A percentile compares a stretch with the other conserved stretches of the same genome.
These are phyloP conservation scores for Phaeophleospora eucalypticola DNA, from an alignment of 2,329 filamentous ascomycete genomes.

Conservation along the genomic window DNA sequence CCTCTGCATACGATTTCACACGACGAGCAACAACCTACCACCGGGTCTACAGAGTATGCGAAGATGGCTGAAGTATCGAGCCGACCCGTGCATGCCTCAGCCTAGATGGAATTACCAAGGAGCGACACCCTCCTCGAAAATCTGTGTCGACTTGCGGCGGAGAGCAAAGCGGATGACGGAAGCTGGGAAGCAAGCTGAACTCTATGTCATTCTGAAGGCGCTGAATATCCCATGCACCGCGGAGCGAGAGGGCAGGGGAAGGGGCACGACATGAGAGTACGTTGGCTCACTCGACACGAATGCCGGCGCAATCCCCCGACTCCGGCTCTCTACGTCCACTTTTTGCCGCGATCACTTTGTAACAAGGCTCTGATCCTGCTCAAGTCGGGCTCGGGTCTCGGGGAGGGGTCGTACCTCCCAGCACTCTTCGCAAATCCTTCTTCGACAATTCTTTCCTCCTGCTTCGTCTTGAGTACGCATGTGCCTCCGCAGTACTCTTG, in stretches of 20 bases:
- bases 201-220: conserved; percentile 27
- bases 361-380: conserved; percentile 16
- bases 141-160: conserved; percentile 28
- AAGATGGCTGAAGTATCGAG: conserved; percentile 29
- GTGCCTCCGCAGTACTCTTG: conserved; percentile 20
- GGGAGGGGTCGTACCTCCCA: conserved; percentile 19
- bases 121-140: conserved; percentile 21
- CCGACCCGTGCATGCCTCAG: conserved; percentile 29
- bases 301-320: too few relatives aligned
- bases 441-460: conserved; percentile 15
- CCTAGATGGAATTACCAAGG: conserved; percentile 30
- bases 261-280: too few relatives aligned
- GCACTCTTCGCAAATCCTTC: conserved; percentile 15
- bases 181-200: conserved; percentile 27
- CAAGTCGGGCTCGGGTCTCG: conserved; percentile 19
- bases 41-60: conserved; percentile 20
- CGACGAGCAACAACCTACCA: conserved; percentile 13
- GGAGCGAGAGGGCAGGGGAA: neutral
- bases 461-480: conserved; percentile 21
- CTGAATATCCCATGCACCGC: conserved; percentile 14
- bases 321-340: conserved; percentile 11
- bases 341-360: conserved; percentile 17
- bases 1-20: conserved; percentile 26
- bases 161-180: conserved; percentile 28
- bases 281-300: too few relatives aligned